Conservation (phyloP, 306 rosid genomes). For the Prunus persica region Prunus_persica_NCBIv2 NC_034012.1:10821501-10822000, state of each 20-base stretch:
- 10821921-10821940: not conserved
- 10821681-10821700: slow-evolving; percentile 3
- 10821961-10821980: not conserved
- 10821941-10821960: not conserved
- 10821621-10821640: slow-evolving; percentile 23
- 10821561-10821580: slow-evolving; percentile 6
- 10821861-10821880: not conserved
- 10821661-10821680: slow-evolving; percentile 17
- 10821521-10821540: not conserved
- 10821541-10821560: slow-evolving; percentile 14
- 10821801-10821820: not conserved
- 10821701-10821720: slow-evolving; percentile 3
- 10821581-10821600: slow-evolving; percentile 25
- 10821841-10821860: not conserved
- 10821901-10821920: not conserved
- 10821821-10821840: not conserved
- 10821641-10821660: slow-evolving; percentile 27
- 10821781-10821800: not conserved
- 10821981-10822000: not conserved
- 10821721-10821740: slow-evolving; percentile 5
- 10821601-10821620: slow-evolving; percentile 23
- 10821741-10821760: slow-evolving; percentile 9
- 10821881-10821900: not conserved
- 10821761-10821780: not conserved
- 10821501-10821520: not conserved